phyloP scores from a whole-genome alignment of 78 protist species.

The Acrasis kona region DNA sequence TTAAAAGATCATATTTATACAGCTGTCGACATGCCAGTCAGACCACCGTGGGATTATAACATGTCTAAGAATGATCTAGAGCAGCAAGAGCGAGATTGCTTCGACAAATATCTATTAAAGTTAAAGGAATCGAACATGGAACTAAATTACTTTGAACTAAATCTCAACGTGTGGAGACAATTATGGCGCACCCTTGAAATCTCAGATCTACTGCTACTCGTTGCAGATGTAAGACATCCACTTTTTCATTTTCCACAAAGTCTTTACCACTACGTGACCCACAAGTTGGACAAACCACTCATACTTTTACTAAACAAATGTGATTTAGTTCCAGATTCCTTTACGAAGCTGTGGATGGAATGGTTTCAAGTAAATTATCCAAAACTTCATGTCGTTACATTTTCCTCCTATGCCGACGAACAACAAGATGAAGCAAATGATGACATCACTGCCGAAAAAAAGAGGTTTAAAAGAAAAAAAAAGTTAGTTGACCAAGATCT shows the following conservation, averaged over 20 bases:
- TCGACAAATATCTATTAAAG: slow-evolving; percentile 24
- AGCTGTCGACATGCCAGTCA: slow-evolving; percentile 44
- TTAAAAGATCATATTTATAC: no score
- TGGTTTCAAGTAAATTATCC: slow-evolving; percentile 30
- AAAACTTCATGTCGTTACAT: neutral
- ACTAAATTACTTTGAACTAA: slow-evolving; percentile 69
- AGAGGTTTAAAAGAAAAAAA: slow-evolving; percentile 32
- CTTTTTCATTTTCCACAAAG: slow-evolving; percentile 69
- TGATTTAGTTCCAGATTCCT: slow-evolving; percentile 44
- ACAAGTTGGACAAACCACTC: slow-evolving; percentile 45
- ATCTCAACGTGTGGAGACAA: slow-evolving; percentile 80
- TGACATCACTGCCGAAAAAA: neutral
- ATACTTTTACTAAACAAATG: slow-evolving; percentile 63
- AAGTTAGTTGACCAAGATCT: slow-evolving; percentile 19
- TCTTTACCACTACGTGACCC: slow-evolving; percentile 29
- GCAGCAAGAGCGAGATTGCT: slow-evolving; percentile 25
- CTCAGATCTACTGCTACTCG: slow-evolving; percentile 53
- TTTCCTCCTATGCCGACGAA: neutral
- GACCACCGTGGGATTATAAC: slow-evolving; percentile 44
- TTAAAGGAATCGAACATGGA: slow-evolving; percentile 1
- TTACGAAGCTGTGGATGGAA: slow-evolving; percentile 38
- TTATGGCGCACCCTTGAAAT: slow-evolving; percentile 74
- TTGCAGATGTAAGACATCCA: slow-evolving; percentile 71
- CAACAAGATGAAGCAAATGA: neutral
- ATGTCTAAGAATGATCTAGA: slow-evolving; percentile 33